phyloP scores from a whole-genome alignment of 2,329 filamentous ascomycete species.

The Phialophora chinensis region DNA sequence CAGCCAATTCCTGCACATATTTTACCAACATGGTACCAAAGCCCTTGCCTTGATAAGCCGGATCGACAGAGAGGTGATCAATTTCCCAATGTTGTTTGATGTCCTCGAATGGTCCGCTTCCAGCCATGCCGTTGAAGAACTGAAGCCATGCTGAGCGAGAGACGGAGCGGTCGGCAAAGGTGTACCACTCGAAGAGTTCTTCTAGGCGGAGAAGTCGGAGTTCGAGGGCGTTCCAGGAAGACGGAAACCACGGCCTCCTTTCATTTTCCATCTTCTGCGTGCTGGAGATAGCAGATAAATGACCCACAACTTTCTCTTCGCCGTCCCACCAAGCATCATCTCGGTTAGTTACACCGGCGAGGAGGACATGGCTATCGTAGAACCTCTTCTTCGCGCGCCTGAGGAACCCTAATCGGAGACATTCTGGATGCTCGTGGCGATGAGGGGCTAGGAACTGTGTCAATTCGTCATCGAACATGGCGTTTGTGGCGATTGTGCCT shows the following conservation, averaged over 20 bases:
- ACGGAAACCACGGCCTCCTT: conserved; percentile 3
- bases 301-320: conserved; percentile 35
- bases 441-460: conserved; percentile 31
- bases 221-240: conserved; percentile 32
- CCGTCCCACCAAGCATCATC: conserved; percentile 27
- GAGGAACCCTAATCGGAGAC: conserved; percentile 34
- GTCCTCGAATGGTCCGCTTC: conserved; percentile 24
- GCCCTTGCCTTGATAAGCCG: conserved; percentile 41
- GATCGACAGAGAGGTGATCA: conserved; percentile 37
- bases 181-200: conserved; percentile 25
- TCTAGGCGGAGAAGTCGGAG: conserved; percentile 29
- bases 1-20: conserved; percentile 39
- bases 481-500: conserved; percentile 31
- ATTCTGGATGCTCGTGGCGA: conserved; percentile 32
- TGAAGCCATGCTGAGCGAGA: conserved; percentile 19
- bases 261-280: background rate
- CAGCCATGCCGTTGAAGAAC: conserved; percentile 19
- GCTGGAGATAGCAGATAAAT: conserved; percentile 29
- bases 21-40: conserved; percentile 41
- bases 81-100: conserved; percentile 38
- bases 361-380: conserved; percentile 30
- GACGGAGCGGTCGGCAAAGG: conserved; percentile 27
- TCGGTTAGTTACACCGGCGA: conserved; percentile 35
- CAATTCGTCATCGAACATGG: conserved; percentile 38
- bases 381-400: conserved; percentile 30